Base-by-base conservation (phyloP, 2,329 filamentous ascomycete species). In the Emericellopsis cladophorae region DNA sequence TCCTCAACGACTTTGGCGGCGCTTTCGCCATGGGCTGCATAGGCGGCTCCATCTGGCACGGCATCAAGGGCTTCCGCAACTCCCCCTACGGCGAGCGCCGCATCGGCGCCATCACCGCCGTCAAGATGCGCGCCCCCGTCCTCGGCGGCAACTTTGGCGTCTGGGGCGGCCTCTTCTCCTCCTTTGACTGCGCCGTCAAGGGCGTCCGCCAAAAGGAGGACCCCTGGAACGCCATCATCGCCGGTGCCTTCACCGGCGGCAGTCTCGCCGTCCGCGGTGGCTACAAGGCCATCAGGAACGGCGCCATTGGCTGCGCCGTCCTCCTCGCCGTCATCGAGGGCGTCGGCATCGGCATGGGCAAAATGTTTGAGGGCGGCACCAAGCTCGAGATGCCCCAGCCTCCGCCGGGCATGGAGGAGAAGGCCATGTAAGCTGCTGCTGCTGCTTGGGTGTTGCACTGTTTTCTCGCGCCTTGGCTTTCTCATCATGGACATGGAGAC, bases 121-220 rank as follows among this genome's bases (percentile, higher is more conserved):
- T 98, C 66, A 98, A 98, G 74, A 89, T 92, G 58, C 84, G 92
- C 58, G 92, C 92, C 34, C 92, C 92, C 3, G 90, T 96, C 29
- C 76, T 96, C 37, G 92, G 92, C 56, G 92, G 92, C 55, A 98
- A 98, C 72, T 98, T 96, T 54, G 90, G 90, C 54, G 87, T 94
- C 43, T 96, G 92, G 90, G 90, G 92, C 58, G 92, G 92, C 50
- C 70, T 96, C 43, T 96, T 96, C 72, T 87, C 81, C 53, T 93
- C 87, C 46, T 96, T 90, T 57, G 92, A 98, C 67, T 98, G 92
- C 69, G 84, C 89, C 18, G 84, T 95, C 46, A 98, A 96, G 73
- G 90, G 90, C 43, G 69, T 90, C 42, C 72, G 88, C 49, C 86
- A 92, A 73, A 96, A 95, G 80, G 92, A 98, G 64, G 92, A 96